Percentiles rank a stretch among this genome's conserved stretches.
phyloP scores from a whole-genome alignment of 202 grass and related monocot genomes.

The Dendrocalamus latiflorus region DNA sequence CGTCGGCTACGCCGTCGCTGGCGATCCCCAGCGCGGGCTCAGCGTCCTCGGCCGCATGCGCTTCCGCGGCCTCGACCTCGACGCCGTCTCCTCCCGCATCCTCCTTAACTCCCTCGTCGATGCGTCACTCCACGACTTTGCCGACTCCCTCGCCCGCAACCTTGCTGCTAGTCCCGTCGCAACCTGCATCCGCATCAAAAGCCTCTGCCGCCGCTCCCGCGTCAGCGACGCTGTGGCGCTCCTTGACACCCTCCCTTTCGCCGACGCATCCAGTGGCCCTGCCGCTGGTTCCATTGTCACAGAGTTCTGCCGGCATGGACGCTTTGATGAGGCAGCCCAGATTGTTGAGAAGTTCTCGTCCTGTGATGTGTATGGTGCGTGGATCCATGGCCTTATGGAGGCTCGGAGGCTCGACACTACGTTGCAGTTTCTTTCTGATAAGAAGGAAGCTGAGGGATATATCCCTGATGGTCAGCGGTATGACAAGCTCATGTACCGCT shows the following conservation, averaged over 20 bases:
- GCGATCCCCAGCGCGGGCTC: conserved; percentile 77
- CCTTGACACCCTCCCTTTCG: conserved; percentile 50
- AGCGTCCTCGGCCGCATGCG: conserved; percentile 64
- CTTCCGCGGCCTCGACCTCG: conserved; percentile 56
- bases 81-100: conserved; percentile 59
- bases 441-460: conserved; percentile 73
- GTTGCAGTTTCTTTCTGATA: conserved; percentile 60
- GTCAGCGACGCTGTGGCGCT: conserved; percentile 47
- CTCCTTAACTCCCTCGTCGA: conserved; percentile 90
- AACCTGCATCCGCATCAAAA: conserved; percentile 66
- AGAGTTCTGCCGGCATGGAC: conserved; percentile 37
- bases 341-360: conserved; percentile 66
- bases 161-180: conserved; percentile 25
- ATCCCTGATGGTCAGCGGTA: conserved; percentile 48
- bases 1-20: conserved; percentile 74
- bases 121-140: conserved; percentile 67
- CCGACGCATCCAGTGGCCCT: conserved; percentile 20
- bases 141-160: conserved; percentile 54
- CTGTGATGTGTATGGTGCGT: conserved; percentile 54
- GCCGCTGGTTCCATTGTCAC: conserved; percentile 44
- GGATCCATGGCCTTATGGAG: conserved; percentile 47
- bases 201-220: conserved; percentile 49
- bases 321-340: conserved; percentile 38
- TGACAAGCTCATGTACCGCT: conserved; percentile 45
- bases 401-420: conserved; percentile 50